Evolutionary conservation across 805 yeast genomes (phyloP).

Genomic region (Suhomyces pyralidae): DNA sequence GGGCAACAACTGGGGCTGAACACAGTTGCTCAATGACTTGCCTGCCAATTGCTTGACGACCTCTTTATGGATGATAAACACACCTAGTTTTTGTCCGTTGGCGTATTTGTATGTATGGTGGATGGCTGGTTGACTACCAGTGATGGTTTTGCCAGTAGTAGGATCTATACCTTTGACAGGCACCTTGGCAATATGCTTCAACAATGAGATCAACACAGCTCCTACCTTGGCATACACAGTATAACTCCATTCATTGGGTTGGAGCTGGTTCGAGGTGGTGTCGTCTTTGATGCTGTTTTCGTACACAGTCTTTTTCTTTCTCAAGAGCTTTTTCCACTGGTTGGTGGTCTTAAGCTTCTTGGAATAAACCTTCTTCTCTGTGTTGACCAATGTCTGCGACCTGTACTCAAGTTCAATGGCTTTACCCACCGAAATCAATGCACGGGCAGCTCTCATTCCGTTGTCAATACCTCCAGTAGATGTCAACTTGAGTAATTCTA

Average conservation of each 20-base stretch:
- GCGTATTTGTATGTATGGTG: constrained; percentile 82
- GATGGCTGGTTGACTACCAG: constrained; percentile 84
- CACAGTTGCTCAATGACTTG: constrained; percentile 58
- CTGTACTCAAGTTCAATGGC: constrained; percentile 83
- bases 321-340: constrained; percentile 45
- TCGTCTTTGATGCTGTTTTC: constrained; percentile 7
- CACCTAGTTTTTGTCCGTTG: constrained; percentile 77
- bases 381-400: constrained; percentile 58
- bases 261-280: not conserved
- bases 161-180: constrained; percentile 82
- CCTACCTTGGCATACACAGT: constrained; percentile 62
- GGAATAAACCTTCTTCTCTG: constrained; percentile 51
- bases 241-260: constrained; percentile 21
- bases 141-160: constrained; percentile 59
- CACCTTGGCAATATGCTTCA: constrained; percentile 80
- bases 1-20: constrained; percentile 85
- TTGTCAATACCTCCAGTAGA: constrained; percentile 73
- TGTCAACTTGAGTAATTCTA: constrained; percentile 73
- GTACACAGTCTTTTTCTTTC: constrained; percentile 13
- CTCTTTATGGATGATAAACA: constrained; percentile 69
- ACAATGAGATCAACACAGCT: constrained; percentile 67
- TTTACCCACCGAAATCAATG: constrained; percentile 75
- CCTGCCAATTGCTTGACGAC: constrained; percentile 66
- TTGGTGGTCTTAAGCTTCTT: constrained; percentile 43
- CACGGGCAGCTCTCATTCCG: constrained; percentile 82